Base-by-base conservation (phyloP, 805 yeast genomes). In the Pichia scutulata region DNA sequence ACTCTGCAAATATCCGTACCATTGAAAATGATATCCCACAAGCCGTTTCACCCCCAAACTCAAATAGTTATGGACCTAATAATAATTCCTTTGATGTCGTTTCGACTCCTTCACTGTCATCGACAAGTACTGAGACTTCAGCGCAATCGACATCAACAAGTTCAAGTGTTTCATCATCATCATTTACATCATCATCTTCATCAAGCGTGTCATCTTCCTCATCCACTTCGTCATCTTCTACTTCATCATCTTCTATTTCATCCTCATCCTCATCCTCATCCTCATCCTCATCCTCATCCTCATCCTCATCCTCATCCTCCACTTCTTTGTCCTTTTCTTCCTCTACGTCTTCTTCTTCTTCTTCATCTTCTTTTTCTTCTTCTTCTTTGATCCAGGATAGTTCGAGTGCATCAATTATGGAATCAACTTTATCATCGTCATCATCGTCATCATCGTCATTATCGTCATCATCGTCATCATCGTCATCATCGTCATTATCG, bases 1-100 rank as follows among this genome's bases (percentile, higher is more conserved):
- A 52, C 25, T 61, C 59, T 8, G 64, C 60, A 43, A 64, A 77
- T 48, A 72, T 81, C 43, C 76, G 77, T 46, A 41, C 46, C 2
- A 54, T 57, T 37, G 22, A 40, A n/a, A 24, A 26, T 23, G 70
- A 64, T 12, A 74, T 82, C 39, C 55, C 63, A 13, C 48, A 52
- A 24, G 57, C 54, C 3, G 52, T 50, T 26, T 41, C 47, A 26
- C 51, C 57, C 7, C 22, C 24, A 14, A 12, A 18, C 7, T 21
- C 47, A 4, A 37, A 26, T 2, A 52, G 54, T 7, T 55, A 52
- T 50, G 57, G 54, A 16, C 19, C 50, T 4, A 23, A 19, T 5
- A 46, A 52, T 48, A 46, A 36, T 30, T 33, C 47, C 4, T 50
- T 55, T 21, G 48, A 46, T 14, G 49, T 53, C 4, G 26, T 30